Percentiles rank a stretch among this genome's conserved stretches.
Conservation (phyloP, 1,139 yeast species). For the Zygotorulaspora mrakii region DNA sequence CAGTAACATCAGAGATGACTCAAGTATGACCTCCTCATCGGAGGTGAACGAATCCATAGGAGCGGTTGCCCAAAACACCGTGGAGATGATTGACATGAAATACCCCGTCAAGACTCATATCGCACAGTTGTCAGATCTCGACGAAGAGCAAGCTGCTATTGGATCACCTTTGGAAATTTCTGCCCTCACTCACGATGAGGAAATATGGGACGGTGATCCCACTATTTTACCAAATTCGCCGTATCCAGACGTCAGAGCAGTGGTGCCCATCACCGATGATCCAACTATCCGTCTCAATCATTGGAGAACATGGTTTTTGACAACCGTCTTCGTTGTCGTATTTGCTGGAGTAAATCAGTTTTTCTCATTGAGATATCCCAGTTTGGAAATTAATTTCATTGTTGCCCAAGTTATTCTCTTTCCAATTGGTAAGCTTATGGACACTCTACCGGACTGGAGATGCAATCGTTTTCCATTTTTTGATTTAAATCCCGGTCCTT, state of each 20-base stretch:
- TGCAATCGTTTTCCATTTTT: conserved; percentile 31
- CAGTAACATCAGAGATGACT: neutral
- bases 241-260: conserved; percentile 53
- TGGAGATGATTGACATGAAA: neutral
- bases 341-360: conserved; percentile 52
- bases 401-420: conserved; percentile 54
- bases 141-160: conserved; percentile 2
- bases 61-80: neutral
- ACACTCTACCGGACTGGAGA: conserved; percentile 40
- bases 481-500: conserved; percentile 51
- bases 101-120: neutral
- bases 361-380: conserved; percentile 49
- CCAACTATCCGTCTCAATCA: conserved; percentile 45
- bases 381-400: conserved; percentile 44
- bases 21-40: neutral
- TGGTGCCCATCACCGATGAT: conserved; percentile 50
- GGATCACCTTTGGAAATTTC: conserved; percentile 1
- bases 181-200: conserved; percentile 5
- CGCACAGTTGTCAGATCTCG: neutral
- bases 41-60: neutral
- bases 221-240: conserved; percentile 46
- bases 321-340: conserved; percentile 46
- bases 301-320: conserved; percentile 49
- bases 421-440: conserved; percentile 48
- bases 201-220: conserved; percentile 37